Conservation (phyloP, 805 yeast genomes). For the Saturnispora halmiae region DNA sequence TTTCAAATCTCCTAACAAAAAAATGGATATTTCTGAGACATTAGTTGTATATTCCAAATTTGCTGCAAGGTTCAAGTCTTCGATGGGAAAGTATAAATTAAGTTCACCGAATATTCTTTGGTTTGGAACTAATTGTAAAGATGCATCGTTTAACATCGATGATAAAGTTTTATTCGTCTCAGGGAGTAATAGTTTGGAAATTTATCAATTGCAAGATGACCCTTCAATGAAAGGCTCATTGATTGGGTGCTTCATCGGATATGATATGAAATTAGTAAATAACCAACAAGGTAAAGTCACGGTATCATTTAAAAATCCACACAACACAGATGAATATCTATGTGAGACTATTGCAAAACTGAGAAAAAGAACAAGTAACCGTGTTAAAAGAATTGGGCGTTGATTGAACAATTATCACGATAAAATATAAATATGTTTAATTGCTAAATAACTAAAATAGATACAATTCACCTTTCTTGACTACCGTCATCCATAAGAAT, state of each 20-base stretch:
- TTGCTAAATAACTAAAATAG: too few relatives aligned
- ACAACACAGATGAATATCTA: background rate
- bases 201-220: constrained; percentile 21
- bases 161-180: constrained; percentile 19
- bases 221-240: constrained; percentile 18
- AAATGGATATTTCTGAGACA: constrained; percentile 19
- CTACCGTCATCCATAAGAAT: constrained; percentile 19
- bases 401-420: too few relatives aligned
- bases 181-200: constrained; percentile 22
- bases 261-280: constrained; percentile 19
- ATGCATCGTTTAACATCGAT: constrained; percentile 24
- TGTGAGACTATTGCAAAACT: constrained; percentile 1
- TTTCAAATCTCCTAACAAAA: constrained; percentile 19
- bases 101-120: constrained; percentile 23
- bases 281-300: constrained; percentile 24
- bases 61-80: constrained; percentile 22
- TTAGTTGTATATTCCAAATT: constrained; percentile 24
- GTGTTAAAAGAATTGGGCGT: too few relatives aligned
- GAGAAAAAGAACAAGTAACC: background rate
- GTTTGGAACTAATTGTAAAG: constrained; percentile 21
- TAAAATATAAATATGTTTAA: too few relatives aligned
- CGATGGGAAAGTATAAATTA: constrained; percentile 17
- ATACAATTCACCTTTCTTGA: too few relatives aligned
- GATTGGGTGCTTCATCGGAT: constrained; percentile 22
- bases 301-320: constrained; percentile 10